Percentiles rank a stretch among this genome's conserved stretches.
phyloP scores from a whole-genome alignment of 1,139 yeast genomes.

The Zygoascus sp. region DNA sequence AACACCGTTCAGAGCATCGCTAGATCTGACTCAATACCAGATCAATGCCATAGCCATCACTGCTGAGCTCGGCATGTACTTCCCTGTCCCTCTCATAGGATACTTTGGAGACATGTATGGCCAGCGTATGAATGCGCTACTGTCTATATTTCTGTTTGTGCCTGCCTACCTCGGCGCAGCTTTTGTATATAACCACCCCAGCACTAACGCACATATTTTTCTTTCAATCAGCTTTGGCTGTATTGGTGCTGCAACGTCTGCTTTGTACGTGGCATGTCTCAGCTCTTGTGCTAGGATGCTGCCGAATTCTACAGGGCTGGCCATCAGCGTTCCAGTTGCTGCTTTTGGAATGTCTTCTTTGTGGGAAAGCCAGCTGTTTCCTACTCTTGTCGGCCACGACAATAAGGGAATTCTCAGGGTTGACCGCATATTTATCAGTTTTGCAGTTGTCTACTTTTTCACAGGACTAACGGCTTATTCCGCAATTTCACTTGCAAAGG shows the following conservation, averaged over 20 bases:
- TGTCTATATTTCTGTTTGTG: conserved; percentile 60
- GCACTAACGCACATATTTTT: conserved; percentile 6
- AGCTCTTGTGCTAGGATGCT: conserved; percentile 80
- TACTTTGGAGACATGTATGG: conserved; percentile 81
- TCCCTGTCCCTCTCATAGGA: conserved; percentile 80
- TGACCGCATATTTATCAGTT: conserved; percentile 50
- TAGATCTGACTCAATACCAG: conserved; percentile 63
- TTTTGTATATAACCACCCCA: conserved; percentile 16
- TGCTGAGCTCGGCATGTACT: conserved; percentile 77
- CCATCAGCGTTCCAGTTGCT: conserved; percentile 84
- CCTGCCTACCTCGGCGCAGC: conserved; percentile 66
- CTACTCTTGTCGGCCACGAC: conserved; percentile 33
- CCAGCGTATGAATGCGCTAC: conserved; percentile 63
- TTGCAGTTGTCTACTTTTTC: conserved; percentile 43
- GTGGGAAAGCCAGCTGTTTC: conserved; percentile 40
- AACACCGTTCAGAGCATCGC: conserved; percentile 54
- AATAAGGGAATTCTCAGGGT: conserved; percentile 42
- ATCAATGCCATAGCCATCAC: conserved; percentile 74
- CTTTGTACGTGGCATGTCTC: conserved; percentile 71
- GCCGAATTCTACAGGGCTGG: conserved; percentile 69
- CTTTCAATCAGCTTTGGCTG: conserved; percentile 41
- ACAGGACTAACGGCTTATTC: conserved; percentile 28
- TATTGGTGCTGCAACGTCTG: conserved; percentile 78
- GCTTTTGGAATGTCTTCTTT: conserved; percentile 80
- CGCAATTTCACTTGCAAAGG: conserved; percentile 21